phyloP scores from a whole-genome alignment of 2,329 filamentous ascomycete species.

The Trichoderma sp. region DNA sequence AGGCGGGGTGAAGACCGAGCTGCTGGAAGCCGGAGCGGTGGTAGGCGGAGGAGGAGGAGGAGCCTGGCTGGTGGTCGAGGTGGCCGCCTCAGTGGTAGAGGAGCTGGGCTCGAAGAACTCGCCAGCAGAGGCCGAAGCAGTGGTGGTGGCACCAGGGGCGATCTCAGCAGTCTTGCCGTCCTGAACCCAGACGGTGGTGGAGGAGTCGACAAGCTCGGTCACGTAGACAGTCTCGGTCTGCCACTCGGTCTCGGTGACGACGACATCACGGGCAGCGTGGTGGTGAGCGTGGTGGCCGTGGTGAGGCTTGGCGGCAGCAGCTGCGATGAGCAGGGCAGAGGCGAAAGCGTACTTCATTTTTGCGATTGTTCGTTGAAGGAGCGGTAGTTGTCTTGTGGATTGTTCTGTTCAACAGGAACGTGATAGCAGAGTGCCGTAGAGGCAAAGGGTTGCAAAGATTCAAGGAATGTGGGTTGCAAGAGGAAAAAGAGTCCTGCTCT shows the following conservation, averaged over 20 bases:
- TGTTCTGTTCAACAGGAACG: slow-evolving; percentile 21
- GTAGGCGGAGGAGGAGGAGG: slow-evolving; percentile 24
- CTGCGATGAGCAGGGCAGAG: slow-evolving; percentile 36
- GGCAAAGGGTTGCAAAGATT: slow-evolving; percentile 27
- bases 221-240: slow-evolving; percentile 49
- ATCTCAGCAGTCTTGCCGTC: slow-evolving; percentile 31
- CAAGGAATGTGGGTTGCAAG: slow-evolving; percentile 20
- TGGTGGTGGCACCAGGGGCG: slow-evolving; percentile 18
- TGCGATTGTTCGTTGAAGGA: background rate
- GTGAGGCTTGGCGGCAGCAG: slow-evolving; percentile 51
- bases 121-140: slow-evolving; percentile 26
- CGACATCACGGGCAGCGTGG: slow-evolving; percentile 33
- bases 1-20: slow-evolving; percentile 24
- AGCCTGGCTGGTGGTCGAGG: slow-evolving; percentile 27
- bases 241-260: slow-evolving; percentile 50
- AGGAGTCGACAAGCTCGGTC: slow-evolving; percentile 48
- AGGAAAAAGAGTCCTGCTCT: slow-evolving; percentile 17
- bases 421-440: slow-evolving; percentile 11
- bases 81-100: slow-evolving; percentile 22
- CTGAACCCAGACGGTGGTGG: slow-evolving; percentile 45
- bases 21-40: slow-evolving; percentile 11
- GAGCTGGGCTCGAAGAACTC: slow-evolving; percentile 32
- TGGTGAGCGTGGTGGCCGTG: slow-evolving; percentile 39
- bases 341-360: slow-evolving; percentile 43
- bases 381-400: background rate